Percentiles rank a stretch among this genome's conserved stretches.
phyloP scores from a whole-genome alignment of 805 yeast genomes.

The Candida krabiensis region DNA sequence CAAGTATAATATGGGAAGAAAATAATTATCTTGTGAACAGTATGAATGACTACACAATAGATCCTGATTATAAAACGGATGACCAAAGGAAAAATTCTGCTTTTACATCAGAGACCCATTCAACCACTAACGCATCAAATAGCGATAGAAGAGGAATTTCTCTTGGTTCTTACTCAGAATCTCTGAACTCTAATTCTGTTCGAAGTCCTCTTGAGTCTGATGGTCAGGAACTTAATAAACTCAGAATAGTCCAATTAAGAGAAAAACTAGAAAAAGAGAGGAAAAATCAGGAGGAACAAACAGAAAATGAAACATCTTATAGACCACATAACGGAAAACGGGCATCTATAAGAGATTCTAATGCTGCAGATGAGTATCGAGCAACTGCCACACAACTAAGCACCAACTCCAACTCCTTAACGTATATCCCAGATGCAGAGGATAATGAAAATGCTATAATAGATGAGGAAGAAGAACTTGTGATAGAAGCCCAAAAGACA shows the following conservation, averaged over 20 bases:
- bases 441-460: slow-evolving; percentile 25
- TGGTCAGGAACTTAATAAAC: slow-evolving; percentile 1
- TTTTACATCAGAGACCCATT: slow-evolving; percentile 20
- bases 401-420: not conserved
- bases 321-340: no score
- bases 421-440: slow-evolving; percentile 1
- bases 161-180: slow-evolving; percentile 19
- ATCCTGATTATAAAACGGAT: slow-evolving; percentile 3
- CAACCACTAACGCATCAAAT: slow-evolving; percentile 19
- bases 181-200: slow-evolving; percentile 16
- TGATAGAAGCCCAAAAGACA: slow-evolving; percentile 2
- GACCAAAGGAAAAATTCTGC: slow-evolving; percentile 11
- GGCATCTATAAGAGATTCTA: not conserved
- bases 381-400: not conserved
- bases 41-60: slow-evolving; percentile 7
- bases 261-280: slow-evolving; percentile 1
- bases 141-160: slow-evolving; percentile 26
- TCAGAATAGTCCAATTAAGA: slow-evolving; percentile 3
- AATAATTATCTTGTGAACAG: slow-evolving; percentile 16
- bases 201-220: slow-evolving; percentile 8
- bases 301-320: not conserved
- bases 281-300: not conserved
- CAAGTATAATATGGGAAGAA: slow-evolving; percentile 41
- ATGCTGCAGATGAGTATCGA: not conserved
- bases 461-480: slow-evolving; percentile 23